These are phyloP conservation scores for Chrysanthemum seticuspe DNA, from an alignment of 129 eudicot genomes.

Conservation along the genomic window DNA sequence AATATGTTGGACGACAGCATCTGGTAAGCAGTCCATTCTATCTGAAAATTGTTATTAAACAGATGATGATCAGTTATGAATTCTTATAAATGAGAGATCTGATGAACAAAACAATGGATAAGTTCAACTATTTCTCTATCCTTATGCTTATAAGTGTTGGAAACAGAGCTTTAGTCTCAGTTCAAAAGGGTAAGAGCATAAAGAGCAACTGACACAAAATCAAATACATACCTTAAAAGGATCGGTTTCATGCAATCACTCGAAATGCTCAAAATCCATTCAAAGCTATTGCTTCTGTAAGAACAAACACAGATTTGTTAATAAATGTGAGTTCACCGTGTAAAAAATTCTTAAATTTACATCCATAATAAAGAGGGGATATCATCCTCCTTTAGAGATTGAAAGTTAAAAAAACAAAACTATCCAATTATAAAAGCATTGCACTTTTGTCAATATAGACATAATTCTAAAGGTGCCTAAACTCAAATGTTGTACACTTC, in stretches of 20 bases:
- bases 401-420: no score
- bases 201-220: constrained; percentile 14
- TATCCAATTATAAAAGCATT: no score
- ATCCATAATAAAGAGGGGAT: no score
- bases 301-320: constrained; percentile 20
- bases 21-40: constrained; percentile 80
- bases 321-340: background rate
- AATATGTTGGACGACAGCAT: constrained; percentile 70
- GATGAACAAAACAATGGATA: background rate
- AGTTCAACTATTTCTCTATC: background rate
- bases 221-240: constrained; percentile 41
- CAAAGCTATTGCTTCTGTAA: constrained; percentile 27
- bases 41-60: constrained; percentile 39
- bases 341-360: no score
- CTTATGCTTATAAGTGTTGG: constrained; percentile 1
- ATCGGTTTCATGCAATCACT: constrained; percentile 32
- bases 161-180: background rate
- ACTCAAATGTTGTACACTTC: no score
- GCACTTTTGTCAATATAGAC: no score
- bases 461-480: no score
- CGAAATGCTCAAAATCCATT: constrained; percentile 23
- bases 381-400: no score
- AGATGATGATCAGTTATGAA: constrained; percentile 5
- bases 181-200: background rate
- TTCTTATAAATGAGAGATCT: background rate